Conservation (phyloP, 2,329 filamentous ascomycete species). For the Botryotinia narcissicola region DNA sequence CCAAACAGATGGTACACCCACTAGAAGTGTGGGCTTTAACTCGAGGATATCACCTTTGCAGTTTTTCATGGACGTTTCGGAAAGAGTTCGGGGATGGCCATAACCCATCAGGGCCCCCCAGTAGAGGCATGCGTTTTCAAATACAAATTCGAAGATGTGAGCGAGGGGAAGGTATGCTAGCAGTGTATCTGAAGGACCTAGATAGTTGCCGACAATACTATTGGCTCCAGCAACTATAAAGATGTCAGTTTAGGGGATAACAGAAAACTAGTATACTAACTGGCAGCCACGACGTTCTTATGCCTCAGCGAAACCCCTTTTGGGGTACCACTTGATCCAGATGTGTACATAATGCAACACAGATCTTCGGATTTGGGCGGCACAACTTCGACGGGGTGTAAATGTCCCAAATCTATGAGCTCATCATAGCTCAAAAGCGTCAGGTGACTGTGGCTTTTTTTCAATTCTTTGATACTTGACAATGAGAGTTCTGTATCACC, state of each 20-base stretch:
- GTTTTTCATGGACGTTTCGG: slow-evolving; percentile 81
- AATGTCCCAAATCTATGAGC: slow-evolving; percentile 48
- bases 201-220: slow-evolving; percentile 71
- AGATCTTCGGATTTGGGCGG: slow-evolving; percentile 73
- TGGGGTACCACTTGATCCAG: slow-evolving; percentile 82
- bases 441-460: slow-evolving; percentile 54
- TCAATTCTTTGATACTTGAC: slow-evolving; percentile 52
- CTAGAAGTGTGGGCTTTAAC: slow-evolving; percentile 82
- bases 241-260: slow-evolving; percentile 21
- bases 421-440: slow-evolving; percentile 54
- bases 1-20: slow-evolving; percentile 96
- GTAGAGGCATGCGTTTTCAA: slow-evolving; percentile 87
- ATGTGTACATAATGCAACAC: slow-evolving; percentile 85
- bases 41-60: slow-evolving; percentile 93
- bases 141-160: slow-evolving; percentile 94
- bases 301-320: slow-evolving; percentile 89
- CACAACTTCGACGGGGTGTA: slow-evolving; percentile 67
- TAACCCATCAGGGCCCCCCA: slow-evolving; percentile 93
- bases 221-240: slow-evolving; percentile 72
- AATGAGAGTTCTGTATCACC: slow-evolving; percentile 45
- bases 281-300: slow-evolving; percentile 75
- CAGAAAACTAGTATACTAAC: slow-evolving; percentile 46
- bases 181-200: slow-evolving; percentile 74
- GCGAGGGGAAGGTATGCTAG: slow-evolving; percentile 91
- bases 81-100: slow-evolving; percentile 84